phyloP scores from a whole-genome alignment of 1,139 yeast species.

The Saccharomyces uvarum region DNA sequence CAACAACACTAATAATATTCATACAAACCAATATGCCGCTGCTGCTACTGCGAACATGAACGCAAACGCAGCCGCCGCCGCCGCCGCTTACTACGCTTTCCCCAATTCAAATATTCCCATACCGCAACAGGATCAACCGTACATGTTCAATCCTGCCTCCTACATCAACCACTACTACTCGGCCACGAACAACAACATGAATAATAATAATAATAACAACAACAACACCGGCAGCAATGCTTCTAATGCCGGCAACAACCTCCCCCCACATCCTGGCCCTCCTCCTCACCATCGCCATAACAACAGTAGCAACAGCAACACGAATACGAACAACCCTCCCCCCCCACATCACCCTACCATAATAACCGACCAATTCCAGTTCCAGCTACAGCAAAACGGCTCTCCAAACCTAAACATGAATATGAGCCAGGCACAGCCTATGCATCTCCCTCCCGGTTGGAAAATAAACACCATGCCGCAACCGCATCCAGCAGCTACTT shows the following conservation, averaged over 20 bases:
- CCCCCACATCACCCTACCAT: not conserved
- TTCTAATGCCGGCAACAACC: not conserved
- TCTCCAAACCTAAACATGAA: not conserved
- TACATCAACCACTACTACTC: not conserved
- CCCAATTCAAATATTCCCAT: conserved; percentile 2
- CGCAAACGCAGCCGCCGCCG: not conserved
- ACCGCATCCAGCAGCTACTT: conserved; percentile 10
- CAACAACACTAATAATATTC: not conserved
- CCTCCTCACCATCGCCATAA: conserved; percentile 5
- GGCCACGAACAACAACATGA: not conserved
- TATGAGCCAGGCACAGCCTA: not conserved
- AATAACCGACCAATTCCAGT: not conserved
- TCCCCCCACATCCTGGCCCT: not conserved
- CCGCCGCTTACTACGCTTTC: not conserved
- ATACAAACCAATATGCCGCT: not conserved
- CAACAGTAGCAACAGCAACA: conserved; percentile 1
- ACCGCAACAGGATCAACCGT: conserved; percentile 1
- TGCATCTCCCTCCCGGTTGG: not conserved
- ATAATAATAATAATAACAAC: conserved; percentile 3
- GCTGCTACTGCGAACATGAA: conserved; percentile 1
- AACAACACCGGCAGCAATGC: not conserved
- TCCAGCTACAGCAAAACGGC: not conserved
- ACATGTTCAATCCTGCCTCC: conserved; percentile 1
- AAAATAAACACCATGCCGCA: conserved; percentile 4
- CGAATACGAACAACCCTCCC: not conserved